Evolutionary conservation across 139 green algal genomes (phyloP).

Genomic region (Pleodorina starrii): DNA sequence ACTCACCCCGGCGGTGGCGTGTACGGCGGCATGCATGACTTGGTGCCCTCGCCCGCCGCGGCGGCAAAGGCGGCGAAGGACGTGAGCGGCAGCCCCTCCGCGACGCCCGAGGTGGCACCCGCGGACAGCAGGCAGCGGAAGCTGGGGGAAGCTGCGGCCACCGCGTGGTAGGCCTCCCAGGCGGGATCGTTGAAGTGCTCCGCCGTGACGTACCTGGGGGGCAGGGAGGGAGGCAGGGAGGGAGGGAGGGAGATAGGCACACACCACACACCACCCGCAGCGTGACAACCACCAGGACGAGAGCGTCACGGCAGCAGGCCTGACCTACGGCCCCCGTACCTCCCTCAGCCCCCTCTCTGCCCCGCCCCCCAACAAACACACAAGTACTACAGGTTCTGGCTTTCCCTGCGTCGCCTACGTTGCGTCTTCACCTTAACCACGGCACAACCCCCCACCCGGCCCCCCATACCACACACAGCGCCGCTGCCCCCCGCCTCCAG

Average conservation of each 20-base stretch:
- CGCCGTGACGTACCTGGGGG: conserved; percentile 31
- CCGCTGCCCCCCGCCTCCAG: too few species aligned
- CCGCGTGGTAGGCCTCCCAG: conserved; percentile 48
- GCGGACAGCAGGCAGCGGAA: background rate
- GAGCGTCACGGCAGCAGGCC: too few species aligned
- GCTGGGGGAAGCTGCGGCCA: background rate
- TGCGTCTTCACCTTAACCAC: too few species aligned
- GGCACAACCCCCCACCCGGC: too few species aligned
- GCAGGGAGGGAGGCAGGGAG: background rate
- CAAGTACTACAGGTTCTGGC: too few species aligned
- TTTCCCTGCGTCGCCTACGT: too few species aligned
- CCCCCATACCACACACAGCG: too few species aligned
- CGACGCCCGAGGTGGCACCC: background rate
- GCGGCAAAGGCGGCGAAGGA: background rate
- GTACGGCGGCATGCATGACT: conserved; percentile 29
- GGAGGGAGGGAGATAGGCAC: background rate
- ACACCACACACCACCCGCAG: too few species aligned
- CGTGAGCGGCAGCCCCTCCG: background rate
- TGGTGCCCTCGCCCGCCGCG: background rate
- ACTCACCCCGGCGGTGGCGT: conserved; percentile 20
- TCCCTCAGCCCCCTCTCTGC: background rate
- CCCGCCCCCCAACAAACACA: background rate
- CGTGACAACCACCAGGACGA: too few species aligned
- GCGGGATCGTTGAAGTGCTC: conserved; percentile 39
- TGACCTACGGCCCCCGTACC: background rate